Evolutionary conservation across 2,329 filamentous ascomycete genomes (phyloP).

Genomic region (Aspergillus tamarii): DNA sequence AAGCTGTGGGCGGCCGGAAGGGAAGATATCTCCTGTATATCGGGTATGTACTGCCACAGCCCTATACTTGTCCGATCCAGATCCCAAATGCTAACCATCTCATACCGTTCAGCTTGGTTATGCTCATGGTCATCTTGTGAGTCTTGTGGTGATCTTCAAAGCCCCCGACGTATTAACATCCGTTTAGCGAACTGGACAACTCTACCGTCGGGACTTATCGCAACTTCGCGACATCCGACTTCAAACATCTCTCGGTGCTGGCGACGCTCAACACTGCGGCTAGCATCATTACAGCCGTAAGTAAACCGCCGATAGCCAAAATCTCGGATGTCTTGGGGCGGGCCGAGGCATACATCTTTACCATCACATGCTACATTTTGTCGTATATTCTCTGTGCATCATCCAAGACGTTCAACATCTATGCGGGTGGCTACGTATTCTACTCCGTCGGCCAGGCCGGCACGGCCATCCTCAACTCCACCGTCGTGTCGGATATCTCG

Average conservation of each 20-base stretch:
- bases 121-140: conserved; percentile 38
- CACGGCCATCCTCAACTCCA: conserved; percentile 45
- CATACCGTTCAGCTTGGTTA: conserved; percentile 25
- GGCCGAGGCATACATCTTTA: conserved; percentile 41
- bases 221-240: conserved; percentile 46
- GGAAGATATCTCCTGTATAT: conserved; percentile 34
- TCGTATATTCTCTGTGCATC: conserved; percentile 45
- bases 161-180: neutral
- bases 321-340: conserved; percentile 48
- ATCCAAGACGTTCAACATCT: conserved; percentile 38
- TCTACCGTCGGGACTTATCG: conserved; percentile 44
- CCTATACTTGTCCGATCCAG: neutral
- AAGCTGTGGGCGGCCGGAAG: conserved; percentile 33
- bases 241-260: conserved; percentile 40
- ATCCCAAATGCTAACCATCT: conserved; percentile 10
- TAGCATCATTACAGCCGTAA: conserved; percentile 43
- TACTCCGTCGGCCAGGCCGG: conserved; percentile 44
- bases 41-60: conserved; percentile 23
- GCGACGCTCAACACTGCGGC: conserved; percentile 41
- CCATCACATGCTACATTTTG: conserved; percentile 40
- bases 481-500: conserved; percentile 48
- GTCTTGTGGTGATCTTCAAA: conserved; percentile 1
- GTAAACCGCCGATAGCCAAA: conserved; percentile 49
- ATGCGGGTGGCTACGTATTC: conserved; percentile 43
- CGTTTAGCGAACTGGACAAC: conserved; percentile 40